Percentiles rank a stretch among this genome's conserved stretches.
phyloP scores from a whole-genome alignment of 1,139 yeast species.

The Yamadazyma conglobata region DNA sequence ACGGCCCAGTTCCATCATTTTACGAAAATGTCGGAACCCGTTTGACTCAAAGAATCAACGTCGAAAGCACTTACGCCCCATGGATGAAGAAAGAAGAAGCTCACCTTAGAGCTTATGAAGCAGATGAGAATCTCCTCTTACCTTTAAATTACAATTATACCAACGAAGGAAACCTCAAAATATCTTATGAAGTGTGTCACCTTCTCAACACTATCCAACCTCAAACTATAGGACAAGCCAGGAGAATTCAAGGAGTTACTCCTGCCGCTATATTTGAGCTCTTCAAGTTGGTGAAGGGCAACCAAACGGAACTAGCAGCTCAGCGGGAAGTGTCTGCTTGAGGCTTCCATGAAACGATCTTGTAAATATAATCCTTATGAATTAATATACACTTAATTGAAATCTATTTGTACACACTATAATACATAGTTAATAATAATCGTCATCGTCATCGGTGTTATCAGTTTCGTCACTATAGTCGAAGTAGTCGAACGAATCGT shows the following conservation, averaged over 20 bases:
- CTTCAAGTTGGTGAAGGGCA: conserved; percentile 41
- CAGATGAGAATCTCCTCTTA: conserved; percentile 71
- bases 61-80: conserved; percentile 82
- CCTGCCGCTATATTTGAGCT: conserved; percentile 79
- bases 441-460: conserved; percentile 7
- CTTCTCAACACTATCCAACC: conserved; percentile 77
- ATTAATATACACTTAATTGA: conserved; percentile 9
- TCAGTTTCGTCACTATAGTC: conserved; percentile 4
- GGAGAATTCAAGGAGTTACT: conserved; percentile 90
- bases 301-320: conserved; percentile 19
- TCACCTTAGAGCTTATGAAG: conserved; percentile 70
- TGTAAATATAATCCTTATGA: conserved; percentile 11
- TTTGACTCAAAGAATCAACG: conserved; percentile 58
- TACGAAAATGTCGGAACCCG: conserved; percentile 44
- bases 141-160: conserved; percentile 67
- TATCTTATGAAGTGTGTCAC: conserved; percentile 74
- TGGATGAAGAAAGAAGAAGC: conserved; percentile 71
- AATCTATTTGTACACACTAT: conserved; percentile 10
- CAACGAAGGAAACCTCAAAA: conserved; percentile 36
- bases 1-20: conserved; percentile 19
- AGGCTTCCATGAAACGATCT: conserved; percentile 1
- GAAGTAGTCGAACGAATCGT: neutral
- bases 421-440: conserved; percentile 5
- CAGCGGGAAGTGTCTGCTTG: conserved; percentile 8
- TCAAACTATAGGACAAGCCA: conserved; percentile 87